phyloP scores from a whole-genome alignment of 495 filamentous ascomycete species.

The Hypoxylon cercidicola region DNA sequence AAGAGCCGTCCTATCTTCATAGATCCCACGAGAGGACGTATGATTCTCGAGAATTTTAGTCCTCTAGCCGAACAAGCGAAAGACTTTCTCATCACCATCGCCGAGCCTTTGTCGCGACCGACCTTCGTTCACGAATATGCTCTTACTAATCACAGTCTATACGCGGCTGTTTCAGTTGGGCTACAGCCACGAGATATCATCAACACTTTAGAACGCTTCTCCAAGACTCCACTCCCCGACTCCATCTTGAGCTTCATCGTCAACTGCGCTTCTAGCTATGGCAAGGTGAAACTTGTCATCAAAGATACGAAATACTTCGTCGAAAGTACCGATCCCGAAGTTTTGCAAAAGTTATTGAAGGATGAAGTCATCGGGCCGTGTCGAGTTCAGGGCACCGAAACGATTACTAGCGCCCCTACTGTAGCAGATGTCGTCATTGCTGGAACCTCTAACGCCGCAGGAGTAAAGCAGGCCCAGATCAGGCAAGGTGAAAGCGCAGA shows the following conservation, averaged over 20 bases:
- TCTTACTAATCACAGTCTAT: constrained; percentile 89
- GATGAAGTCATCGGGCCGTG: constrained; percentile 58
- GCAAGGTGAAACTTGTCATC: constrained; percentile 93
- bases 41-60: constrained; percentile 96
- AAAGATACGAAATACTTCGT: constrained; percentile 95
- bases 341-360: constrained; percentile 84
- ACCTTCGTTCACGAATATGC: constrained; percentile 92
- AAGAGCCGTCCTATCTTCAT: constrained; percentile 91
- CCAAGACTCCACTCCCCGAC: constrained; percentile 84
- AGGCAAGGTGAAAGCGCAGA: constrained; percentile 51
- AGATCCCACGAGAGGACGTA: constrained; percentile 81
- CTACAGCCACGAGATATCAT: constrained; percentile 90
- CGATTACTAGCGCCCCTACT: constrained; percentile 84
- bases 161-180: constrained; percentile 94
- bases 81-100: constrained; percentile 94
- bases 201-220: constrained; percentile 82
- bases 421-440: constrained; percentile 93
- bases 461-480: constrained; percentile 71
- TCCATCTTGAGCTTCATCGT: constrained; percentile 83
- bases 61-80: constrained; percentile 85
- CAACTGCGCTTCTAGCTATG: constrained; percentile 86
- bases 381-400: constrained; percentile 65
- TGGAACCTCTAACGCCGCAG: constrained; percentile 92
- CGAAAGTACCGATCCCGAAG: constrained; percentile 85
- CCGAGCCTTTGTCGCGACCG: constrained; percentile 90